These are phyloP conservation scores for Leccinum pachyderme DNA, from an alignment of 1,284 basidiomycete species.

Conservation along the genomic window DNA sequence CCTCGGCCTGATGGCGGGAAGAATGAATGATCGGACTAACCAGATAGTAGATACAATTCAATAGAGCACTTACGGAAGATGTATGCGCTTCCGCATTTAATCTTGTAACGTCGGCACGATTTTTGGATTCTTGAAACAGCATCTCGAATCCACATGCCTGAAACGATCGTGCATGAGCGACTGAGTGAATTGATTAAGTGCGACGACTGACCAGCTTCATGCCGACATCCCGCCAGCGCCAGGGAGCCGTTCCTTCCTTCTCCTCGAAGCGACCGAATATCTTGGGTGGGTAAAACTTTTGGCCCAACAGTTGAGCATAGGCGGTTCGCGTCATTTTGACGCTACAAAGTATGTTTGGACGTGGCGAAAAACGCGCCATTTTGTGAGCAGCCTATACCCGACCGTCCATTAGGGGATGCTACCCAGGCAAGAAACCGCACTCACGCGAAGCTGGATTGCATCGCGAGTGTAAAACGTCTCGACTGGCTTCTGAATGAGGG, in stretches of 20 bases:
- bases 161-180: background rate
- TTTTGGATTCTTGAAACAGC: slow-evolving; percentile 81
- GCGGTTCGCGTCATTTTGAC: slow-evolving; percentile 84
- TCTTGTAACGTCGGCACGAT: slow-evolving; percentile 40
- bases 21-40: background rate
- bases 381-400: slow-evolving; percentile 68
- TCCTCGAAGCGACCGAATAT: slow-evolving; percentile 80
- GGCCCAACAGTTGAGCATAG: slow-evolving; percentile 89
- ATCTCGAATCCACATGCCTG: slow-evolving; percentile 95
- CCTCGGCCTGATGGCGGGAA: slow-evolving; percentile 44
- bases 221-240: slow-evolving; percentile 79
- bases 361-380: slow-evolving; percentile 86
- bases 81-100: slow-evolving; percentile 38
- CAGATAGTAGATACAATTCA: background rate
- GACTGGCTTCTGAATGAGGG: slow-evolving; percentile 80
- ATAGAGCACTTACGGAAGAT: slow-evolving; percentile 46
- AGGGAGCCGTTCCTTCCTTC: slow-evolving; percentile 57
- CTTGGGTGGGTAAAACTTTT: slow-evolving; percentile 90
- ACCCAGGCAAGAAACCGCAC: slow-evolving; percentile 24
- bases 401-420: slow-evolving; percentile 5
- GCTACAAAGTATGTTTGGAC: slow-evolving; percentile 54
- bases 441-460: slow-evolving; percentile 80
- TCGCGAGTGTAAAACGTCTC: slow-evolving; percentile 94
- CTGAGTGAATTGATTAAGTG: background rate
- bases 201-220: slow-evolving; percentile 74